These are phyloP conservation scores for Pseudogymnoascus sp. DNA, from an alignment of 2,329 filamentous ascomycete genomes.

Conservation along the genomic window DNA sequence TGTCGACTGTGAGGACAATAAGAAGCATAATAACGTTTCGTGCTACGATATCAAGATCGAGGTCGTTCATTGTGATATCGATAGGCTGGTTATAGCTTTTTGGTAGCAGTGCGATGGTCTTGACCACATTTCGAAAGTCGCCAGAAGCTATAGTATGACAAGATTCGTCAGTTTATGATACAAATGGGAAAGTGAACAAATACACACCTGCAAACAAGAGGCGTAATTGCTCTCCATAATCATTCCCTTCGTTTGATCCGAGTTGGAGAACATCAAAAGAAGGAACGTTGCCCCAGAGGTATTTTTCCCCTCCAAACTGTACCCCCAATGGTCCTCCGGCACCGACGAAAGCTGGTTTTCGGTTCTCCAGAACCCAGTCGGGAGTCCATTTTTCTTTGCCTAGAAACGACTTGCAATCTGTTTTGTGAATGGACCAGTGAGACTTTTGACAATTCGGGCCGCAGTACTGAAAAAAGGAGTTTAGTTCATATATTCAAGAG, in stretches of 20 bases:
- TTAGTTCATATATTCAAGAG: slow-evolving; percentile 35
- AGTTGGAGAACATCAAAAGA: slow-evolving; percentile 32
- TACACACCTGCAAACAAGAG: slow-evolving; percentile 30
- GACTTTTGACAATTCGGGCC: slow-evolving; percentile 10
- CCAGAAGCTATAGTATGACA: slow-evolving; percentile 32
- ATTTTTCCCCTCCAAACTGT: slow-evolving; percentile 21
- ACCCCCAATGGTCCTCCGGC: background rate
- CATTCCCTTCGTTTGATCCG: slow-evolving; percentile 24
- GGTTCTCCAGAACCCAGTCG: slow-evolving; percentile 9
- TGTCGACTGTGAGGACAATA: slow-evolving; percentile 18
- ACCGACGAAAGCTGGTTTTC: background rate
- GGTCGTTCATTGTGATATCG: slow-evolving; percentile 32
- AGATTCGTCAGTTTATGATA: slow-evolving; percentile 5
- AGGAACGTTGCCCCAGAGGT: slow-evolving; percentile 35
- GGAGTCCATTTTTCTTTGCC: slow-evolving; percentile 14
- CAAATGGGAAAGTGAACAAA: background rate
- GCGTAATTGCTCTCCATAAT: slow-evolving; percentile 21
- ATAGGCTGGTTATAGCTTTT: slow-evolving; percentile 21
- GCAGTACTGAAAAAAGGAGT: slow-evolving; percentile 12
- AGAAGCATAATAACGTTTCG: slow-evolving; percentile 35
- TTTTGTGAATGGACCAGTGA: slow-evolving; percentile 12
- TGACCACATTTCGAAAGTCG: slow-evolving; percentile 36
- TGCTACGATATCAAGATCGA: slow-evolving; percentile 30
- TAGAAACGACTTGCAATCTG: slow-evolving; percentile 13
- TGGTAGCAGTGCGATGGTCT: slow-evolving; percentile 31